Conservation (phyloP, 306 rosid species). For the Senna siamea region DNA sequence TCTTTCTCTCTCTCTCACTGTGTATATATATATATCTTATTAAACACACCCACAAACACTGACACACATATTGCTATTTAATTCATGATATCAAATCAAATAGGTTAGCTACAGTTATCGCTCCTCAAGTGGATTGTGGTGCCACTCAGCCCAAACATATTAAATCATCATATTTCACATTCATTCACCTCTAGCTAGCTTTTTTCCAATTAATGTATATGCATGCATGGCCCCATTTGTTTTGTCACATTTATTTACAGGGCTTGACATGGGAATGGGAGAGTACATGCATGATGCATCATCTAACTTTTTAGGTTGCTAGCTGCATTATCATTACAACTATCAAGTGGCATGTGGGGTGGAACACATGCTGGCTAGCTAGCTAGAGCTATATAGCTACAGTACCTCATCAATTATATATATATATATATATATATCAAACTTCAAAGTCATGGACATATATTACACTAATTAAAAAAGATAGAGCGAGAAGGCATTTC, state of each 20-base stretch:
- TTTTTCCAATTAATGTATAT: constrained; percentile 22
- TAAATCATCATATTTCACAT: constrained; percentile 26
- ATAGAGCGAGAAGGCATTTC: constrained; percentile 35
- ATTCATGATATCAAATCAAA: constrained; percentile 23
- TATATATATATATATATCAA: too few relatives aligned
- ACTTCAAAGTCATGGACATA: constrained; percentile 32
- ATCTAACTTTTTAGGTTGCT: constrained; percentile 33
- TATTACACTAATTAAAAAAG: too few relatives aligned
- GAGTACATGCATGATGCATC: constrained; percentile 35
- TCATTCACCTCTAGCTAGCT: constrained; percentile 7
- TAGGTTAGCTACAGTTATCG: constrained; percentile 31
- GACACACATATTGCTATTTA: too few relatives aligned
- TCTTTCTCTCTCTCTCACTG: too few relatives aligned
- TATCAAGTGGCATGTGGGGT: constrained; percentile 39
- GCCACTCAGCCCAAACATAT: constrained; percentile 54
- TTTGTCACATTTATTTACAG: constrained; percentile 35
- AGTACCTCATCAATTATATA: constrained; percentile 34
- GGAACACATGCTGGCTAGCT: background rate
- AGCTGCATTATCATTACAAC: constrained; percentile 43
- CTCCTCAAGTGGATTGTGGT: constrained; percentile 53
- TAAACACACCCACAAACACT: too few relatives aligned
- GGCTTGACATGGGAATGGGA: constrained; percentile 17
- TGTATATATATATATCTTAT: too few relatives aligned
- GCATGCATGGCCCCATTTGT: constrained; percentile 45
- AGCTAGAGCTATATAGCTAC: constrained; percentile 14